Evolutionary conservation across 768 basidiomycete species (phyloP).

Genomic region (Macrolepiota fuliginosa): DNA sequence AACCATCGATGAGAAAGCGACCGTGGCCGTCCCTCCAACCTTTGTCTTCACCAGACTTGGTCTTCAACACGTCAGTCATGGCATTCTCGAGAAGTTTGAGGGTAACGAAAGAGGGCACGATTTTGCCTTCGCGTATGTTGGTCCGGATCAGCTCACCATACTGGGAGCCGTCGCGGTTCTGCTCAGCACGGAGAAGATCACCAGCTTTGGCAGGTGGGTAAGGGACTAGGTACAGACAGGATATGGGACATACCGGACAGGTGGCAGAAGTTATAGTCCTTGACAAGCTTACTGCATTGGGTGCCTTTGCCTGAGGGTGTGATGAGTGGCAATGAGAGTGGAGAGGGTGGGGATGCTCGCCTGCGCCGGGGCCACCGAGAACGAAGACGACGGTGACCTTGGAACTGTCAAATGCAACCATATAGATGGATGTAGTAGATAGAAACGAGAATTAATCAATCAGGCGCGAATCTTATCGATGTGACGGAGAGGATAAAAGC

Average conservation of each 20-base stretch:
- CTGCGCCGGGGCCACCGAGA: constrained; percentile 95
- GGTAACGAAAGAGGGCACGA: constrained; percentile 97
- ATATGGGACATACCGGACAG: constrained; percentile 67
- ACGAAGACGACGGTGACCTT: constrained; percentile 92
- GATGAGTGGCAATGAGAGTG: constrained; percentile 7
- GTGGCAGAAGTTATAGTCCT: constrained; percentile 87
- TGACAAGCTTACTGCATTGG: constrained; percentile 82
- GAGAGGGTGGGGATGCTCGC: constrained; percentile 32
- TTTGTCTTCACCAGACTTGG: constrained; percentile 33
- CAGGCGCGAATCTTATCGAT: constrained; percentile 34
- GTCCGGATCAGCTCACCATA: constrained; percentile 83
- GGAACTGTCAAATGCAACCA: constrained; percentile 53
- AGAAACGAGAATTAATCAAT: constrained; percentile 15
- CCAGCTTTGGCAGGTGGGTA: constrained; percentile 58
- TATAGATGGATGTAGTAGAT: constrained; percentile 33
- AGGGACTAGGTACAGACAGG: constrained; percentile 4
- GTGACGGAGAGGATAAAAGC: constrained; percentile 22
- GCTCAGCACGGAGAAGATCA: constrained; percentile 96
- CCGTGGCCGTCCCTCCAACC: constrained; percentile 74
- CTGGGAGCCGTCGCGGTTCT: constrained; percentile 78
- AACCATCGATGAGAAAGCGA: constrained; percentile 94
- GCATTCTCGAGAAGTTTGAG: constrained; percentile 94
- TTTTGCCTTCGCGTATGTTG: constrained; percentile 87
- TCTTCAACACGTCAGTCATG: constrained; percentile 63
- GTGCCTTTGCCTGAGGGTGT: constrained; percentile 82